A percentile compares a stretch with the other conserved stretches of the same genome.
Conservation (phyloP, 164 flowering plant genomes). For the Litsea cubeba region DNA sequence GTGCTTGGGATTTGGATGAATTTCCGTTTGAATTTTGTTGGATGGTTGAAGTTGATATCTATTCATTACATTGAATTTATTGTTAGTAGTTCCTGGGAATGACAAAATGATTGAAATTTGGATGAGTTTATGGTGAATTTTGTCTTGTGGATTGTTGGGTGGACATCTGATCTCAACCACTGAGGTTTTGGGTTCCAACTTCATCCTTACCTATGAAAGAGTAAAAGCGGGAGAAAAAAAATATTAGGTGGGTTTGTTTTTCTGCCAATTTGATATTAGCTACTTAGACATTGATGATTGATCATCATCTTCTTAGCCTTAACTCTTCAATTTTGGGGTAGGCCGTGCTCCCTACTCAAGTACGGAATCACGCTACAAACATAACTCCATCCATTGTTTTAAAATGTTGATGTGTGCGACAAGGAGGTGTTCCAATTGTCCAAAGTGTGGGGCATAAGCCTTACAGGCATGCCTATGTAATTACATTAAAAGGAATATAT, state of each 20-base stretch:
- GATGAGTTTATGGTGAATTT: neutral
- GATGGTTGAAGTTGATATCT: too few species aligned
- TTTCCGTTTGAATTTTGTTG: neutral
- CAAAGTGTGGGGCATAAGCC: too few species aligned
- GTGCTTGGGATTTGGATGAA: neutral
- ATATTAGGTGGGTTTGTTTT: neutral
- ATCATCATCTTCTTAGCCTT: neutral
- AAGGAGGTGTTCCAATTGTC: too few species aligned
- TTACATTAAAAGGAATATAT: too few species aligned
- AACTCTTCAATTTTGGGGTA: too few species aligned
- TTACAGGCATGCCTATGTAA: too few species aligned
- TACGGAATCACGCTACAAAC: too few species aligned
- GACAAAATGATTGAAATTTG: neutral
- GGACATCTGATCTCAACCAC: too few species aligned
- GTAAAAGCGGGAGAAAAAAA: too few species aligned
- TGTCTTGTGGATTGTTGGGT: neutral
- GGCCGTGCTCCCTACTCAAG: too few species aligned
- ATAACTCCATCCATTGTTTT: too few species aligned
- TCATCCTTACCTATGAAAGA: neutral
- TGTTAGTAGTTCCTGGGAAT: neutral
- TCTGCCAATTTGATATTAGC: neutral
- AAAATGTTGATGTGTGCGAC: too few species aligned
- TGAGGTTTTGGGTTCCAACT: neutral
- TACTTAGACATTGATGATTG: neutral
- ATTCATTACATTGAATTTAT: neutral